These are phyloP conservation scores for Aspergillus fumigatiaffinis DNA, from an alignment of 2,329 filamentous ascomycete species.

Conservation along the genomic window DNA sequence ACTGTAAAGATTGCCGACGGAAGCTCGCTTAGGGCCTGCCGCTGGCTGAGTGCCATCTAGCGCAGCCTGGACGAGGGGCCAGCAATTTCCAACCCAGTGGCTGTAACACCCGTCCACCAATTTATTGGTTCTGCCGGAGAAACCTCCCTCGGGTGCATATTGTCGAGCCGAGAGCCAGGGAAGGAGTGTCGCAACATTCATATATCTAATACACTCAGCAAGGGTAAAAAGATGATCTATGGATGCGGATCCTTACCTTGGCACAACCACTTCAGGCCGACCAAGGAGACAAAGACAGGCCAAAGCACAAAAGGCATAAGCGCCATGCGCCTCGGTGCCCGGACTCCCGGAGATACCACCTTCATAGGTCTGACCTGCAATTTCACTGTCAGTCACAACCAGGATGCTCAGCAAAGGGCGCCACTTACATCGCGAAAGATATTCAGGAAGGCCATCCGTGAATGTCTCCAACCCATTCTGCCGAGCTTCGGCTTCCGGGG, in stretches of 20 bases:
- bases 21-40: conserved; percentile 16
- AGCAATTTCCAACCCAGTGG: conserved; percentile 95
- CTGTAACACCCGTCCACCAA: conserved; percentile 97
- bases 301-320: conserved; percentile 91
- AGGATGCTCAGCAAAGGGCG: neutral
- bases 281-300: conserved; percentile 85
- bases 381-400: conserved; percentile 12
- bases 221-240: conserved; percentile 1
- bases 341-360: conserved; percentile 86
- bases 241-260: conserved; percentile 53
- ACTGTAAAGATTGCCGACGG: conserved; percentile 58
- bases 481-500: conserved; percentile 65
- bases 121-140: conserved; percentile 93
- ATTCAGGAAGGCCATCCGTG: conserved; percentile 70
- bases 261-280: conserved; percentile 68
- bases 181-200: conserved; percentile 72
- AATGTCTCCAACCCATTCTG: conserved; percentile 62
- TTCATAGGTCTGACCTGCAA: conserved; percentile 81
- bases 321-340: conserved; percentile 87
- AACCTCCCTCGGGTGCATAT: conserved; percentile 85
- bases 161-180: conserved; percentile 89
- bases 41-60: conserved; percentile 52
- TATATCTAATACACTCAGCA: conserved; percentile 51
- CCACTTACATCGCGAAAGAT: conserved; percentile 71
- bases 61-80: conserved; percentile 81